phyloP scores from a whole-genome alignment of 495 filamentous ascomycete genomes.

The Penicillium canariense region DNA sequence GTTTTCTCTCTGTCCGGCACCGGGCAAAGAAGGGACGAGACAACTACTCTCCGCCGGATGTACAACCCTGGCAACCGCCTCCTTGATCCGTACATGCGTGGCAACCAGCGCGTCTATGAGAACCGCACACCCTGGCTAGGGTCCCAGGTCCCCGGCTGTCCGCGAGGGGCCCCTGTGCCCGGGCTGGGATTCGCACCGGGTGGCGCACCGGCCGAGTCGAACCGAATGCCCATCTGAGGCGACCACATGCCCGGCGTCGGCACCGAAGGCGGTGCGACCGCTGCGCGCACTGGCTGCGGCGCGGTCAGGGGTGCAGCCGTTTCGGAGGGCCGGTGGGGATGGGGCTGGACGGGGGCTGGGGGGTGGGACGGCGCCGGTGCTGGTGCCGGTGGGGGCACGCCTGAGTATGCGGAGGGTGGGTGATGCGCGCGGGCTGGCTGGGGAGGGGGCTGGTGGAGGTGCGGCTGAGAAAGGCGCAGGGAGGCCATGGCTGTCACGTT shows the following conservation, averaged over 20 bases:
- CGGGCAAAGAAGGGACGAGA: no score
- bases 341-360: constrained; percentile 30
- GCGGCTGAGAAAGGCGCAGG: constrained; percentile 52
- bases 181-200: constrained; percentile 16
- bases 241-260: constrained; percentile 66
- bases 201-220: constrained; percentile 40
- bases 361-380: constrained; percentile 28
- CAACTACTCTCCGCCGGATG: background rate
- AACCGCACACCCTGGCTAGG: constrained; percentile 62
- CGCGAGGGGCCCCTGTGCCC: constrained; percentile 14
- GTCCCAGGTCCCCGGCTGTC: constrained; percentile 52
- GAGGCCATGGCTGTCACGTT: constrained; percentile 58
- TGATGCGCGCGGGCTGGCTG: constrained; percentile 25
- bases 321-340: constrained; percentile 16
- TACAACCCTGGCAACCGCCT: background rate
- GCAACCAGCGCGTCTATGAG: no score
- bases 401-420: constrained; percentile 1
- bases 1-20: no score
- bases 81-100: no score
- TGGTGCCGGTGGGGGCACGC: constrained; percentile 18
- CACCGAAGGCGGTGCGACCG: constrained; percentile 52
- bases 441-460: constrained; percentile 28
- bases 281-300: constrained; percentile 52
- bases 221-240: constrained; percentile 77
- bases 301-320: constrained; percentile 47